A percentile compares a stretch with the other conserved stretches of the same genome.
These are phyloP conservation scores for Suillus sp. DNA, from an alignment of 768 basidiomycete genomes.

Conservation along the genomic window DNA sequence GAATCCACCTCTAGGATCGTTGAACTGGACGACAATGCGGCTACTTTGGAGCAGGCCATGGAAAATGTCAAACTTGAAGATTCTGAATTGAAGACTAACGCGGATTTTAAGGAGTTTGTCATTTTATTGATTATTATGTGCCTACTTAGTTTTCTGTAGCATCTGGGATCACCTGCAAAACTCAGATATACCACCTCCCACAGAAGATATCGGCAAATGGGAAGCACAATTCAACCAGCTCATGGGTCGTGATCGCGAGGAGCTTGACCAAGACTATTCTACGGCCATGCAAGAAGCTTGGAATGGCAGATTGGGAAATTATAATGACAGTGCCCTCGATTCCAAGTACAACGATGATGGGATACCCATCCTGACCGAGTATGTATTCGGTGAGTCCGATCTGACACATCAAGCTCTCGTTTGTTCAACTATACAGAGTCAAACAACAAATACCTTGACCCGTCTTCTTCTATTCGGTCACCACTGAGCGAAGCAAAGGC, in stretches of 20 bases:
- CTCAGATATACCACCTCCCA: constrained; percentile 56
- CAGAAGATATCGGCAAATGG: constrained; percentile 75
- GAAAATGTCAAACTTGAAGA: constrained; percentile 39
- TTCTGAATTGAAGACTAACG: constrained; percentile 24
- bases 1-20: constrained; percentile 51
- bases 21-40: constrained; percentile 49
- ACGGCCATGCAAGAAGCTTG: constrained; percentile 64
- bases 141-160: constrained; percentile 36
- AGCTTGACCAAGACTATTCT: constrained; percentile 64
- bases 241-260: constrained; percentile 69
- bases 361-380: constrained; percentile 69
- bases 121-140: constrained; percentile 10
- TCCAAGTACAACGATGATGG: constrained; percentile 71
- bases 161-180: constrained; percentile 64
- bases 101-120: constrained; percentile 59
- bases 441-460: constrained; percentile 70
- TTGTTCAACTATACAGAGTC: constrained; percentile 47
- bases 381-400: constrained; percentile 69
- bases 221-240: constrained; percentile 82
- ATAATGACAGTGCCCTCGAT: constrained; percentile 35
- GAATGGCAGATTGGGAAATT: constrained; percentile 55
- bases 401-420: background rate
- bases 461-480: constrained; percentile 48
- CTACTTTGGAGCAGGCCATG: constrained; percentile 42
- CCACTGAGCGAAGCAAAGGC: constrained; percentile 71